Conservation (phyloP, 495 filamentous ascomycete species). For the Xylaria acuta region DNA sequence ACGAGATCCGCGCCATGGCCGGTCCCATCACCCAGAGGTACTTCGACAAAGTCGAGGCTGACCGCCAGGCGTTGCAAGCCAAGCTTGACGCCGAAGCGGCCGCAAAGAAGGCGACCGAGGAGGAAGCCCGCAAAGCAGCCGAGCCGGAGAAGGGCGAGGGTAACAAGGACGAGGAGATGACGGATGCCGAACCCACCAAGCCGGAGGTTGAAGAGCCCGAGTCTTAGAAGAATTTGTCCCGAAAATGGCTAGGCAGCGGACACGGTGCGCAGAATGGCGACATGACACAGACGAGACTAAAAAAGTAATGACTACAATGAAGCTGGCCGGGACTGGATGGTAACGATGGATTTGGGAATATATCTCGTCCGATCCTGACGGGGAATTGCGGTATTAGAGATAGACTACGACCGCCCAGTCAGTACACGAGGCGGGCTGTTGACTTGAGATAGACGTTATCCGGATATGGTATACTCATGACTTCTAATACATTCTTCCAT, state of each 20-base stretch:
- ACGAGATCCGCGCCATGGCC: constrained; percentile 89
- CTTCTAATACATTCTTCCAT: background rate
- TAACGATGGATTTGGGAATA: constrained; percentile 13
- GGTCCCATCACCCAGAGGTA: constrained; percentile 94
- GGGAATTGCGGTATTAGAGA: constrained; percentile 24
- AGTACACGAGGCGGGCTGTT: constrained; percentile 20
- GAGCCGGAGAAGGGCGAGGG: constrained; percentile 50
- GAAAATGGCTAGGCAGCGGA: background rate
- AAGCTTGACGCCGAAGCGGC: constrained; percentile 82
- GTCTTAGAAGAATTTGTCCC: constrained; percentile 34
- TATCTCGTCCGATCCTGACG: constrained; percentile 8
- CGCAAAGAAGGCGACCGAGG: constrained; percentile 75
- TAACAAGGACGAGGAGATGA: constrained; percentile 62
- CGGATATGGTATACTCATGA: constrained; percentile 23
- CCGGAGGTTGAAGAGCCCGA: constrained; percentile 47
- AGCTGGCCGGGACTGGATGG: constrained; percentile 16
- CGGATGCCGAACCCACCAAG: constrained; percentile 59
- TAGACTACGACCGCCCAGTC: constrained; percentile 21
- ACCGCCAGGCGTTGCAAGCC: constrained; percentile 78
- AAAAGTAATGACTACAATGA: constrained; percentile 26
- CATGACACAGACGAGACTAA: background rate
- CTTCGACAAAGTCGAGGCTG: constrained; percentile 90
- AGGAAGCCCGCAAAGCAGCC: constrained; percentile 61
- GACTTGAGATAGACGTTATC: constrained; percentile 26
- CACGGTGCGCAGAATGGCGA: background rate